These are phyloP conservation scores for Senna siamea DNA, from an alignment of 306 rosid genomes.

Conservation along the genomic window DNA sequence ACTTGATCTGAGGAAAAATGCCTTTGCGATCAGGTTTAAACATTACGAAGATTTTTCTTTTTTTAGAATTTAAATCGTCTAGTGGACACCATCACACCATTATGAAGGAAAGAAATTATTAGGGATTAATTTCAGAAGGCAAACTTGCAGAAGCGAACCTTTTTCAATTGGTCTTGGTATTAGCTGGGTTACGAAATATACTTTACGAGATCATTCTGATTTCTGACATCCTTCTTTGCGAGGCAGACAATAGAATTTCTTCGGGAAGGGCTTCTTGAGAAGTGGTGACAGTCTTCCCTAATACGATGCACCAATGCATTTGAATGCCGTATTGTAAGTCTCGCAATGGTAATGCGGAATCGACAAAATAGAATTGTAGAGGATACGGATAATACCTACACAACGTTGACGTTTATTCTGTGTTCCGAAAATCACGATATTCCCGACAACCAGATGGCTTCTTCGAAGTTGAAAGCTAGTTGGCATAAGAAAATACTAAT, in stretches of 20 bases:
- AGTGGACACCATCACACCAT: background rate
- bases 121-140: background rate
- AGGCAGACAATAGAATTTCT: background rate
- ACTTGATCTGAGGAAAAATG: too few relatives aligned
- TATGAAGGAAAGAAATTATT: background rate
- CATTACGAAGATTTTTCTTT: background rate
- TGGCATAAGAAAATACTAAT: conserved; percentile 11
- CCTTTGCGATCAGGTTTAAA: background rate
- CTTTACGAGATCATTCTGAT: background rate
- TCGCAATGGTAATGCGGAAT: background rate
- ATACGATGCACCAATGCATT: background rate
- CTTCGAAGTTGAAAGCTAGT: conserved; percentile 2
- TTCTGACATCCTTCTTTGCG: background rate
- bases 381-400: background rate
- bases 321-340: background rate
- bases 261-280: background rate
- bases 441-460: background rate
- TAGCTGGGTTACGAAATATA: background rate
- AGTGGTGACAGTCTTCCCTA: background rate
- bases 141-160: background rate
- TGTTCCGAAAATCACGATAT: conserved; percentile 1
- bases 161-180: background rate
- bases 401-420: background rate
- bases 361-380: background rate
- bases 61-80: background rate